Evolutionary conservation across 1,284 basidiomycete genomes (phyloP), one percentile per base, ranked within the genome.

Genomic region (Ceratobasidium sp.): DNA sequence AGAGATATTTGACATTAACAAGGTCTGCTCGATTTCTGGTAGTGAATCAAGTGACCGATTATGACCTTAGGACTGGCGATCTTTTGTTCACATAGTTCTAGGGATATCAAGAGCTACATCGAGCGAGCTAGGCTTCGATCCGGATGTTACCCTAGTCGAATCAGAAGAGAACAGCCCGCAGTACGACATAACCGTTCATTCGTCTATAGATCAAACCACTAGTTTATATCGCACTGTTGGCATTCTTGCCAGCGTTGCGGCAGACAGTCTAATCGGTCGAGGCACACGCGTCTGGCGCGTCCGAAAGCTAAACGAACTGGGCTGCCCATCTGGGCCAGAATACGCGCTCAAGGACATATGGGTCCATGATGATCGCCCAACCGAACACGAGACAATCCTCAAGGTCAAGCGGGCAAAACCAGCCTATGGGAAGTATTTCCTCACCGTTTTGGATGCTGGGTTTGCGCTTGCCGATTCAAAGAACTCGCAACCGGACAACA

Each of bases 91-190:
- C 9, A 3, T 69, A 4, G 6, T 57, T 0, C 12, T 12, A 4
- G n/a, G 55, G 1, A n/a, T 10, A 30, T 12, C 2, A 52, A 50
- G 8, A 26, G 14, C 18, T 16, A 6, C 4, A 14, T 2, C 6
- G 36, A 69, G n/a, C n/a, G n/a, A n/a, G 16, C 64, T 69, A 2
- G 64, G 64, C n/a, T 69, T 43, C 45, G 64, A 69, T 43, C 36
- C 32, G 2, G 28, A 43, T 12, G 12, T 45, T 39, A 43, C n/a
- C n/a, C 14, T 34, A 6, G 6, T 36, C 3, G 32, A 6, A 0
- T 3, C 23, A 18, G n/a, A 52, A 9, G 10, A 10, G 23, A 28
- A 10, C 8, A 9, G 1, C 30, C 21, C 50, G 2, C 50, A 28
- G 26, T 28, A 52, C 50, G 23, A 52, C 50, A 52, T 52, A 9